Evolutionary conservation across 2,329 filamentous ascomycete species (phyloP).

Genomic region (Fusarium bactridioides): DNA sequence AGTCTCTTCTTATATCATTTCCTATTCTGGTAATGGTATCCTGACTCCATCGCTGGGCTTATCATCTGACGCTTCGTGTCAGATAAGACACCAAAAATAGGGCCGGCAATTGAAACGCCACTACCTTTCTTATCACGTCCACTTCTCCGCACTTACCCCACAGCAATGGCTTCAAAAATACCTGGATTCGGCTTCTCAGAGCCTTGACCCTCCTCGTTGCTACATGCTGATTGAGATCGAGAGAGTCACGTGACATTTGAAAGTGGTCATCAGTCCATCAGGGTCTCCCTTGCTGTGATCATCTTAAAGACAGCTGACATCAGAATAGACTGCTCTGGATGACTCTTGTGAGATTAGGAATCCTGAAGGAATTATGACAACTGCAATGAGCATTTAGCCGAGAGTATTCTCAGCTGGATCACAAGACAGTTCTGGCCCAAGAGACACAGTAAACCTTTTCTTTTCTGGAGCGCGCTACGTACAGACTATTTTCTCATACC

Average conservation of each 20-base stretch:
- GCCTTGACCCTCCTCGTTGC: not conserved
- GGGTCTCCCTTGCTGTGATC: not conserved
- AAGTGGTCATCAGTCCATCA: not conserved
- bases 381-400: not conserved
- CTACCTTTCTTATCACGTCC: not conserved
- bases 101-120: not conserved
- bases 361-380: too few species aligned
- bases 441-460: fast-evolving
- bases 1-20: not conserved
- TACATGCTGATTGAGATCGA: not conserved
- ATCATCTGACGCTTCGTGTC: not conserved
- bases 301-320: too few species aligned
- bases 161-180: not conserved
- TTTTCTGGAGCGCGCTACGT: not conserved
- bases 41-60: not conserved
- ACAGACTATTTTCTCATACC: not conserved
- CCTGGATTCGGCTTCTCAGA: too few species aligned
- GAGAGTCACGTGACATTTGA: not conserved
- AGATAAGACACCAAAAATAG: not conserved
- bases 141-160: not conserved
- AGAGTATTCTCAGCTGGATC: fast-evolving
- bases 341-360: not conserved
- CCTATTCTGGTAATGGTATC: not conserved
- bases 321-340: fast-evolving
- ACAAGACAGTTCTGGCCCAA: fast-evolving